Conservation (phyloP, 805 yeast species). For the Sugiyamaella marilandica region DNA sequence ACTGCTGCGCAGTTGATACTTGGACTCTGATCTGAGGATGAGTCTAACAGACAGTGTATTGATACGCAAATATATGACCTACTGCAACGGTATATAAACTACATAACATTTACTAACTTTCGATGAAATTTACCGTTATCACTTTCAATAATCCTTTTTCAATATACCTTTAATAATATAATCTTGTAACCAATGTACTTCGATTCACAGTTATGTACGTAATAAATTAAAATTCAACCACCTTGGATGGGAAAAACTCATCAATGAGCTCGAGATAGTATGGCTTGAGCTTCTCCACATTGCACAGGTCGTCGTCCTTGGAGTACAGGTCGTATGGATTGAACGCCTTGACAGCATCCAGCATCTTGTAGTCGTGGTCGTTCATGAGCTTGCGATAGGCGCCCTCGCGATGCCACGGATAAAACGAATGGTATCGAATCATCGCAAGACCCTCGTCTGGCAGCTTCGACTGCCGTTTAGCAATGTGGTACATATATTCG, state of each 20-base stretch:
- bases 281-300: conserved; percentile 48
- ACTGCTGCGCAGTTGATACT: too few relatives aligned
- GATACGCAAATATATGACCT: too few relatives aligned
- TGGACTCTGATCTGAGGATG: too few relatives aligned
- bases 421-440: conserved; percentile 71
- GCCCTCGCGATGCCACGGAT: conserved; percentile 71
- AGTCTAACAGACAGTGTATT: too few relatives aligned
- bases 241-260: conserved; percentile 56
- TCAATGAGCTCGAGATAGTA: conserved; percentile 61
- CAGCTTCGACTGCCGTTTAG: conserved; percentile 56
- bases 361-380: conserved; percentile 54
- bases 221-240: conserved; percentile 47
- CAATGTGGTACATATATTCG: conserved; percentile 71
- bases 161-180: too few relatives aligned
- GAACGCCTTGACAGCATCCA: conserved; percentile 59
- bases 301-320: conserved; percentile 47
- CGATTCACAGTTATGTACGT: not conserved
- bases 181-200: not conserved
- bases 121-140: not conserved
- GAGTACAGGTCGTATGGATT: conserved; percentile 68
- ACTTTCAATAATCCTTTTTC: not conserved
- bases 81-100: too few relatives aligned
- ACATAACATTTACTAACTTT: too few relatives aligned
- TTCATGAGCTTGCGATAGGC: conserved; percentile 63
- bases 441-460: conserved; percentile 67